These are phyloP conservation scores for Musa balbisiana DNA, from an alignment of 202 grass and related monocot species.

Conservation along the genomic window DNA sequence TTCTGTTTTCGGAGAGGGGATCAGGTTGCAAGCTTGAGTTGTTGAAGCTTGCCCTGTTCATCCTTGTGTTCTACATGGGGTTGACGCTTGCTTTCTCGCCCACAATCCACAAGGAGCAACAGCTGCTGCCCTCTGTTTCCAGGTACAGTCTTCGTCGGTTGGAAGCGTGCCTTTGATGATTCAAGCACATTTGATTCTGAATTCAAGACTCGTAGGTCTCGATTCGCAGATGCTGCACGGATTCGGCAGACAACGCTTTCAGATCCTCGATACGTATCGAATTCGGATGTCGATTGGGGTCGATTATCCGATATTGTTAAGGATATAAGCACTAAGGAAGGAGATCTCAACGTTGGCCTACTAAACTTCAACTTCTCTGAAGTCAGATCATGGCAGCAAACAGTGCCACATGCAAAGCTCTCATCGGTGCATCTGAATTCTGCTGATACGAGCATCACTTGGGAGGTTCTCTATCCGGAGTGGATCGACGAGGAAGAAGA, in stretches of 20 bases:
- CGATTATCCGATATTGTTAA: constrained; percentile 9
- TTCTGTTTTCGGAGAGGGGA: neutral
- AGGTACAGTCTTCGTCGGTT: neutral
- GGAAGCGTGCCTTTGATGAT: neutral
- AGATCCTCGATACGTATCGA: neutral
- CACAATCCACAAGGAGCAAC: constrained; percentile 6
- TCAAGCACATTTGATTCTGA: neutral
- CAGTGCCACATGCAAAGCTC: constrained; percentile 12
- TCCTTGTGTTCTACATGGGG: constrained; percentile 9
- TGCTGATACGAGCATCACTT: constrained; percentile 39
- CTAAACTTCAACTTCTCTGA: constrained; percentile 66
- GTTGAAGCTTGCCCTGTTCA: constrained; percentile 33
- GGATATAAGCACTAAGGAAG: neutral
- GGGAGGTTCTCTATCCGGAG: constrained; percentile 51
- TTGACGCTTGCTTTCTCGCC: constrained; percentile 21
- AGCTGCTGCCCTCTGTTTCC: neutral
- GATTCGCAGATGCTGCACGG: neutral
- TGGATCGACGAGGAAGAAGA: constrained; percentile 66
- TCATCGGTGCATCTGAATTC: constrained; percentile 34
- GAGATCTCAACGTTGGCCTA: constrained; percentile 34
- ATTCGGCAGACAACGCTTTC: neutral
- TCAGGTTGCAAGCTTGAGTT: constrained; percentile 7
- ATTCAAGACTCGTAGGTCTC: neutral
- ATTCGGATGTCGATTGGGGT: neutral
- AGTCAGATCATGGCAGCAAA: constrained; percentile 32